phyloP scores from a whole-genome alignment of 1,284 basidiomycete genomes.

The Rhodotorula sp. region DNA sequence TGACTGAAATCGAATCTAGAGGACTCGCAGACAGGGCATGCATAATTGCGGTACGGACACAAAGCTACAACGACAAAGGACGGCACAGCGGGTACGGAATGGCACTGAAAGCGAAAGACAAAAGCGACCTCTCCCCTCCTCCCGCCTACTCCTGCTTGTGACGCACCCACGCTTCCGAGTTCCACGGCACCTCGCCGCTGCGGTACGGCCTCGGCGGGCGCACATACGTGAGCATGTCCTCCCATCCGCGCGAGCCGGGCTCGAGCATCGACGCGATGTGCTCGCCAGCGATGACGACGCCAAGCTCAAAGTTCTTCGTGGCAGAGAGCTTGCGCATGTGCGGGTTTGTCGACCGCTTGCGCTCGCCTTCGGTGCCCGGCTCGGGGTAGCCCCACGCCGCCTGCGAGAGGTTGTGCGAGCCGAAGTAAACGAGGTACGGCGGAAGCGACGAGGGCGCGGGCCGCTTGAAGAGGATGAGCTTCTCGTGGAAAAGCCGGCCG shows the following conservation, averaged over 20 bases:
- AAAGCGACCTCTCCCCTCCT: too few species aligned
- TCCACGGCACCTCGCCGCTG: slow-evolving; percentile 18
- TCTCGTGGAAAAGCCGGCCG: slow-evolving; percentile 33
- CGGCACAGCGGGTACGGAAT: neutral
- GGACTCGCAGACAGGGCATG: too few species aligned
- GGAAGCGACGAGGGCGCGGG: neutral
- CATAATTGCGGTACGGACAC: too few species aligned
- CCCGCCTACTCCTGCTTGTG: neutral
- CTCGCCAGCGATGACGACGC: slow-evolving; percentile 26
- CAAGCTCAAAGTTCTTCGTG: slow-evolving; percentile 28
- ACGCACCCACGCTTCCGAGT: slow-evolving; percentile 7
- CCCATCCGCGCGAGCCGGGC: slow-evolving; percentile 24
- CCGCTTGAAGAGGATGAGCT: slow-evolving; percentile 20
- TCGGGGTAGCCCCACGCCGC: slow-evolving; percentile 30
- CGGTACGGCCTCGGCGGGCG: slow-evolving; percentile 25
- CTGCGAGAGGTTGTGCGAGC: slow-evolving; percentile 33
- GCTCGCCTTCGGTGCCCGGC: neutral
- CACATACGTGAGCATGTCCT: slow-evolving; percentile 30
- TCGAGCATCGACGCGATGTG: slow-evolving; percentile 23
- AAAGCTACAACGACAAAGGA: neutral
- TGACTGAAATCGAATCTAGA: too few species aligned
- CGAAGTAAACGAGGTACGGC: slow-evolving; percentile 15
- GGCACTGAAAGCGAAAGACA: neutral
- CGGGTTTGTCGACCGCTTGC: neutral
- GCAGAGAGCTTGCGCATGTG: neutral